Evolutionary conservation across 1,139 yeast species (phyloP), one percentile per base, ranked within the genome.

Genomic region (Yamadazyma kanchanaburiensis): DNA sequence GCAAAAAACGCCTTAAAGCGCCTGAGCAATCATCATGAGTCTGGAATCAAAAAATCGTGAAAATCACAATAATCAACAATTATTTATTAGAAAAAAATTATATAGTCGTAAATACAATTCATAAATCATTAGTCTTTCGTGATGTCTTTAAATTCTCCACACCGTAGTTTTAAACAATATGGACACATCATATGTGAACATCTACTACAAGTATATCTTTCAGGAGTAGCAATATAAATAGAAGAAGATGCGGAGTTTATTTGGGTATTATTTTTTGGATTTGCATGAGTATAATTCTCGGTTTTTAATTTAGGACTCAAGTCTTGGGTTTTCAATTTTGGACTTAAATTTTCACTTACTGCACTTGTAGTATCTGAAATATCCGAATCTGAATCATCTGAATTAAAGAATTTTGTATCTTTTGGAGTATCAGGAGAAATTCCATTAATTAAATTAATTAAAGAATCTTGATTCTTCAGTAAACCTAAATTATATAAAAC

Each of bases 161-260:
- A 47, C 16, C 77, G 53, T 19, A 67, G 57, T 39, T 70, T 70
- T 19, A 63, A 58, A 40, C 76, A 70, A 45, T 70, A 70, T 1
- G 77, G 77, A 36, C 77, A 70, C 76, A 70, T 70, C 74, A 70
- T 68, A 44, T 70, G 77, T 33, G 54, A 50, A 42, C 77, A 70
- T 12, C 76, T 54, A 30, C 56, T 64, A 39, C 77, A 70, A 26
- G 64, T 66, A 40, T 61, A 69, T 26, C 77, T 45, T 18, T 39
- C 42, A 1, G 48, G 42, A 5, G 35, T 32, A 10, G 33, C 23
- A 12, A 37, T 31, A 11, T 27, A 21, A 21, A 21, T 11, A 12
- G 22, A 21, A 12, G 8, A 7, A n/a, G 12, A 8, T 8, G 7
- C 22, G 7, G 20, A 18, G 20, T 18, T 7, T 18, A 18, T 7